Conservation (phyloP, 208 protist species). For the Trypanosoma boissoni region DNA sequence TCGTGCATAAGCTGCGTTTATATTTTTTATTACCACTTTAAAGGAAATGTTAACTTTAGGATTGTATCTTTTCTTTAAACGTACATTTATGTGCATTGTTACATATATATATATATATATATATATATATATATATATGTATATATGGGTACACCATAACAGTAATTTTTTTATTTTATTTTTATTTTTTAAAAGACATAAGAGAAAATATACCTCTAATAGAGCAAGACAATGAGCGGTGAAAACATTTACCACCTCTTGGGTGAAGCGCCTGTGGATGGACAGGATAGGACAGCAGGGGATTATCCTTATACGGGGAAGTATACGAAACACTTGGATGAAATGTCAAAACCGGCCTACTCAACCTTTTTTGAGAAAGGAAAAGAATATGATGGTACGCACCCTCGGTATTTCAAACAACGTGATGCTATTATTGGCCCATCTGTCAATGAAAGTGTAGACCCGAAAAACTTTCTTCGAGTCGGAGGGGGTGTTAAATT, state of each 20-base stretch:
- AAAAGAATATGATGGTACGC: conserved; percentile 83
- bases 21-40: too few species aligned
- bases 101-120: not conserved
- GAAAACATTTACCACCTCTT: conserved; percentile 63
- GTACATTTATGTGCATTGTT: not conserved
- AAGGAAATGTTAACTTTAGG: too few species aligned
- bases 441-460: conserved; percentile 60
- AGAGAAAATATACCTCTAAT: not conserved
- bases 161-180: conserved; percentile 18
- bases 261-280: conserved; percentile 21
- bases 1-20: too few species aligned
- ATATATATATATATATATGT: not conserved
- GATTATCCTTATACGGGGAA: conserved; percentile 51
- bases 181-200: conserved; percentile 10
- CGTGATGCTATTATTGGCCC: conserved; percentile 76
- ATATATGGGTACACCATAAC: conserved; percentile 11
- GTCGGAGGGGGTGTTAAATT: conserved; percentile 59
- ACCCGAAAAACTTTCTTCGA: conserved; percentile 74
- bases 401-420: conserved; percentile 79
- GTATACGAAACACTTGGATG: conserved; percentile 64
- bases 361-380: conserved; percentile 82
- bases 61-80: not conserved
- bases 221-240: conserved; percentile 46
- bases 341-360: conserved; percentile 68
- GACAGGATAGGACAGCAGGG: not conserved